Evolutionary conservation across 2,329 filamentous ascomycete species (phyloP).

Genomic region (Pseudogymnoascus destructans): DNA sequence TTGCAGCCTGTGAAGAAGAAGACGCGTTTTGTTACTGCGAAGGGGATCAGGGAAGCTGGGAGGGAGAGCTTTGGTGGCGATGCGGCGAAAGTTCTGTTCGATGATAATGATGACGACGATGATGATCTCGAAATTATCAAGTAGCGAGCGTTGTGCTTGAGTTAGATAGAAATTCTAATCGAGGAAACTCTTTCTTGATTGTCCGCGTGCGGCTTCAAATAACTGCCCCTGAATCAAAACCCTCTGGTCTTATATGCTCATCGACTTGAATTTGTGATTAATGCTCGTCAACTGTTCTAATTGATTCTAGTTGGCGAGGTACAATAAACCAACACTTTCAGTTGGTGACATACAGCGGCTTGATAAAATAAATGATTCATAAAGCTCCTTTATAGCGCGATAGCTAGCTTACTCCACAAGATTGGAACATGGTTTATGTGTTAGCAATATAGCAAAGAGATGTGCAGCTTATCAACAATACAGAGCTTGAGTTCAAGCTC

Average conservation of each 20-base stretch:
- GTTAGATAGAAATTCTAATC: not conserved
- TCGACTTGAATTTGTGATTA: not conserved
- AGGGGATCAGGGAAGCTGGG: constrained; percentile 64
- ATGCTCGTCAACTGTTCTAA: not conserved
- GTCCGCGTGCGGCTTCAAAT: not conserved
- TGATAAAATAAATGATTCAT: not conserved
- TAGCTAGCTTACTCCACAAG: not conserved
- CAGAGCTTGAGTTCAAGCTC: not conserved
- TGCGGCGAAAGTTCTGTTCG: constrained; percentile 20
- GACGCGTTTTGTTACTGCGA: constrained; percentile 67
- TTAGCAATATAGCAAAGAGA: not conserved
- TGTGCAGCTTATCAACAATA: not conserved
- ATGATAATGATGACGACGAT: constrained; percentile 23
- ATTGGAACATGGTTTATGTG: not conserved
- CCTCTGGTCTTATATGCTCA: not conserved
- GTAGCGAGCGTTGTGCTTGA: constrained; percentile 3
- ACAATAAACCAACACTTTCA: not conserved
- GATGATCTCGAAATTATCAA: constrained; percentile 25
- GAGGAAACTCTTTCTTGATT: not conserved
- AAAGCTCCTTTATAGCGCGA: not conserved
- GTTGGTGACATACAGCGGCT: not conserved
- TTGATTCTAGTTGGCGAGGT: not conserved
- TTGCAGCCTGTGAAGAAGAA: constrained; percentile 46
- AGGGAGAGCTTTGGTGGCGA: constrained; percentile 57
- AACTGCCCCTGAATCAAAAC: not conserved